A percentile compares a stretch with the other conserved stretches of the same genome.
phyloP scores from a whole-genome alignment of 306 rosid genomes.

The Acacia melanoxylon region DNA sequence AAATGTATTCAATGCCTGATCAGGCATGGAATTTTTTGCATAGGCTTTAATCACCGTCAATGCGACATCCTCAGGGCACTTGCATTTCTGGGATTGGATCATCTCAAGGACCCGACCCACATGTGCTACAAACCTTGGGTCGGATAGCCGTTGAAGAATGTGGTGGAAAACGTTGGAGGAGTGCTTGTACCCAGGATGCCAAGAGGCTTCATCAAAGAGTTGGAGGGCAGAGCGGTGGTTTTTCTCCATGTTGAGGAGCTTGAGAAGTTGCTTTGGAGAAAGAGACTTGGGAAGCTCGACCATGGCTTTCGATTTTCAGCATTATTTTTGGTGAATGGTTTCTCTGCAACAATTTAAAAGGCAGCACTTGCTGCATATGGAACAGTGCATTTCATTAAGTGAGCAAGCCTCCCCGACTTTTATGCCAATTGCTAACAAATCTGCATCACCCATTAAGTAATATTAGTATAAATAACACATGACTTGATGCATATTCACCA shows the following conservation, averaged over 20 bases:
- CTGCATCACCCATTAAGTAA: neutral
- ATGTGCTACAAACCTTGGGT: conserved; percentile 47
- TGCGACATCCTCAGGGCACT: conserved; percentile 73
- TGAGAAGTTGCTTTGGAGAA: conserved; percentile 57
- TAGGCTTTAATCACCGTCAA: conserved; percentile 75
- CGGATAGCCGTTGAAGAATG: conserved; percentile 64
- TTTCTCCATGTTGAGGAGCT: conserved; percentile 73
- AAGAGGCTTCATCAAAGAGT: conserved; percentile 64
- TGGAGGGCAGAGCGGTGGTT: conserved; percentile 57
- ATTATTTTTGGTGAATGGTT: neutral
- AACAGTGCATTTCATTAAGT: neutral
- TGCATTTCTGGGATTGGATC: conserved; percentile 53
- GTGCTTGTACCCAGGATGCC: conserved; percentile 52
- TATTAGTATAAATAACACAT: neutral
- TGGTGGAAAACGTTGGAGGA: conserved; percentile 62
- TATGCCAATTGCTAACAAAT: neutral
- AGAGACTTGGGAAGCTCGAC: conserved; percentile 57
- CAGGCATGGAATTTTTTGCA: conserved; percentile 71
- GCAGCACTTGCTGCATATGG: neutral
- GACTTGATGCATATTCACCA: neutral
- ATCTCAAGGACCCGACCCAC: conserved; percentile 48
- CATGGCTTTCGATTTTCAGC: conserved; percentile 40
- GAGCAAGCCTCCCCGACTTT: neutral
- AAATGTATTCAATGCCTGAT: conserved; percentile 62
- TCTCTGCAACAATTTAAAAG: neutral